A percentile compares a stretch with the other conserved stretches of the same genome.
These are phyloP conservation scores for Kingdonia uniflora DNA, from an alignment of 164 flowering plant species.

Conservation along the genomic window DNA sequence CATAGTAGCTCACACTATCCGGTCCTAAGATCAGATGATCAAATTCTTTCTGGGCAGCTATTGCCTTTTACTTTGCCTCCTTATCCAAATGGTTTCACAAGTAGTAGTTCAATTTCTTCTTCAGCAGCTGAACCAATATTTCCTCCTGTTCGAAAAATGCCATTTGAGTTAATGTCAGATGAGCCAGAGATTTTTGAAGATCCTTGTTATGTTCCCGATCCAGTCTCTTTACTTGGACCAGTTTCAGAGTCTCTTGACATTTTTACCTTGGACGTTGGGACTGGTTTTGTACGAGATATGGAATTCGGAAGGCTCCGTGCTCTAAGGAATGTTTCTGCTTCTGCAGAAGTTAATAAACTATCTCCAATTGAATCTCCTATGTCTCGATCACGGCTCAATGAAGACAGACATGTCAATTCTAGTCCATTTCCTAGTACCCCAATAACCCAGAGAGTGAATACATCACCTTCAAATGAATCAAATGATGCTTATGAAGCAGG, in stretches of 20 bases:
- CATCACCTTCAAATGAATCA: conserved; percentile 23
- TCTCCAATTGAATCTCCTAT: conserved; percentile 90
- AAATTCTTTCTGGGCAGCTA: conserved; percentile 51
- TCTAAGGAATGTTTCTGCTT: conserved; percentile 32
- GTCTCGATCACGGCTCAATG: conserved; percentile 47
- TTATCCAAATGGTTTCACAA: conserved; percentile 26
- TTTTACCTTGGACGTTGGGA: conserved; percentile 66
- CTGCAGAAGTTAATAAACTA: conserved; percentile 55
- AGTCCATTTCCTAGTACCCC: conserved; percentile 27
- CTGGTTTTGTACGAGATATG: conserved; percentile 37
- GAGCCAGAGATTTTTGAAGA: conserved; percentile 85
- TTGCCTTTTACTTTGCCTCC: conserved; percentile 45
- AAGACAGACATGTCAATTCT: conserved; percentile 45
- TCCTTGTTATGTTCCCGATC: conserved; percentile 89
- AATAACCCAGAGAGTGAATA: conserved; percentile 32
- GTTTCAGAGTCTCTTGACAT: conserved; percentile 90
- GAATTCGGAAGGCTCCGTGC: conserved; percentile 30
- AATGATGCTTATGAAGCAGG: conserved; percentile 19
- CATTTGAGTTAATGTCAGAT: conserved; percentile 41
- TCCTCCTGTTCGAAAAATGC: conserved; percentile 32
- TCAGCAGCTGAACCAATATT: conserved; percentile 31
- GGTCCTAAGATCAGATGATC: conserved; percentile 40
- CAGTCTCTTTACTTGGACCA: conserved; percentile 81
- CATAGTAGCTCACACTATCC: conserved; percentile 24
- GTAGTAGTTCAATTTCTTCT: conserved; percentile 34